Percentiles rank a stretch among this genome's conserved stretches.
Conservation (phyloP, 176 grass and related monocot species). For the Carex myosuroides region DNA sequence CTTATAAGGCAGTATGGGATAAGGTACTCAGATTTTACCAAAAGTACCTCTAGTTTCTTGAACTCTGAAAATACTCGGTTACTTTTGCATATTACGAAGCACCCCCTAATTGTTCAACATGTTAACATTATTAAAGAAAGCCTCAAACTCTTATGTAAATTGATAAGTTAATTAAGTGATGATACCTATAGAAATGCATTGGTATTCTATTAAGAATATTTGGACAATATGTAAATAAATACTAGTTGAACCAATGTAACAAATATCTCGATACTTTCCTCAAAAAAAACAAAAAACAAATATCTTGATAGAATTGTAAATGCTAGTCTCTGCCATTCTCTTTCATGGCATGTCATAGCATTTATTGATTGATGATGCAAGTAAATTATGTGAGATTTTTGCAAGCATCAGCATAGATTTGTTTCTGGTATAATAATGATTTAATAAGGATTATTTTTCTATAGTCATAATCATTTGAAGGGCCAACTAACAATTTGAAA, state of each 20-base stretch:
- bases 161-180: not conserved
- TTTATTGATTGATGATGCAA: not conserved
- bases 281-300: not conserved
- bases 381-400: not conserved
- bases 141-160: not conserved
- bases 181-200: not conserved
- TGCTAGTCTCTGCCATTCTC: not conserved
- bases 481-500: not conserved
- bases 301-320: not conserved
- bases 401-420: not conserved
- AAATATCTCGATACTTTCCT: not conserved
- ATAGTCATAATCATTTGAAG: not conserved
- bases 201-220: not conserved
- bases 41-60: not conserved
- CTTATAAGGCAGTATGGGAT: constrained; percentile 43
- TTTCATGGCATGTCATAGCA: not conserved
- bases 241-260: not conserved
- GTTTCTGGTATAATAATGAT: not conserved
- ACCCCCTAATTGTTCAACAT: not conserved
- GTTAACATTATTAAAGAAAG: not conserved
- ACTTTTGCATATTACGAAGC: not conserved
- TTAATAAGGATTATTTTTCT: not conserved
- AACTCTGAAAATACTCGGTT: not conserved
- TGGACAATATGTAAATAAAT: not conserved
- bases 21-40: constrained; percentile 34